These are phyloP conservation scores for Ceratocystis albifundus DNA, from an alignment of 2,329 filamentous ascomycete species.

Conservation along the genomic window DNA sequence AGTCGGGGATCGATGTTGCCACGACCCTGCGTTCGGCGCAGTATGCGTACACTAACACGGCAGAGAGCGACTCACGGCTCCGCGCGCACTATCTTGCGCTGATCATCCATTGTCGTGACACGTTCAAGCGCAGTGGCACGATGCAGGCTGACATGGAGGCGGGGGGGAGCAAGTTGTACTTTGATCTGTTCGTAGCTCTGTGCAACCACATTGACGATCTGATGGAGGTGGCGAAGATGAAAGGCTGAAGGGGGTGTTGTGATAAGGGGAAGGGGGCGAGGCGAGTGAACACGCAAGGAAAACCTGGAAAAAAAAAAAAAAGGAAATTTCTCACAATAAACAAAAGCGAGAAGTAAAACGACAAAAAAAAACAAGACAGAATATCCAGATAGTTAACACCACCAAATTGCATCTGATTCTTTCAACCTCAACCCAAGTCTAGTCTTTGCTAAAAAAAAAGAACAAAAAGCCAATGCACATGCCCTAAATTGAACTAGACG, in stretches of 20 bases:
- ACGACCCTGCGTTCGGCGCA: slow-evolving; percentile 86
- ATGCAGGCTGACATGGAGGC: slow-evolving; percentile 98
- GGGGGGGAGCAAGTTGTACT: slow-evolving; percentile 83
- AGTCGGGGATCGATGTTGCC: slow-evolving; percentile 81
- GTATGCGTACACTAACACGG: slow-evolving; percentile 91
- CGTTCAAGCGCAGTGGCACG: slow-evolving; percentile 94
- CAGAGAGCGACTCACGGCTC: slow-evolving; percentile 80
- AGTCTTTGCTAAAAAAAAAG: background rate
- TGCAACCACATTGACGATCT: slow-evolving; percentile 97
- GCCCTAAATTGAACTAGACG: background rate
- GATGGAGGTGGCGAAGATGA: slow-evolving; percentile 67
- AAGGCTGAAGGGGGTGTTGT: slow-evolving; percentile 41
- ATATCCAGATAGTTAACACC: background rate
- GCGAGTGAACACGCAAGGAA: background rate
- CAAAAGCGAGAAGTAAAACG: slow-evolving; percentile 13
- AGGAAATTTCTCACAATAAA: background rate
- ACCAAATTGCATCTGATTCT: background rate
- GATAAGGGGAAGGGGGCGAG: slow-evolving; percentile 26
- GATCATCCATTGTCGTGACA: slow-evolving; percentile 94
- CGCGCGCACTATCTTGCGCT: slow-evolving; percentile 95
- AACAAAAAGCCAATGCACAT: background rate
- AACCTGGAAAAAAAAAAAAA: background rate
- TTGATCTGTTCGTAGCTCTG: slow-evolving; percentile 96
- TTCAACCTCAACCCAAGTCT: too few relatives aligned
- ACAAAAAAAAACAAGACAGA: background rate